These are phyloP conservation scores for Penicillium robsamsonii DNA, from an alignment of 495 filamentous ascomycete species.

Conservation along the genomic window DNA sequence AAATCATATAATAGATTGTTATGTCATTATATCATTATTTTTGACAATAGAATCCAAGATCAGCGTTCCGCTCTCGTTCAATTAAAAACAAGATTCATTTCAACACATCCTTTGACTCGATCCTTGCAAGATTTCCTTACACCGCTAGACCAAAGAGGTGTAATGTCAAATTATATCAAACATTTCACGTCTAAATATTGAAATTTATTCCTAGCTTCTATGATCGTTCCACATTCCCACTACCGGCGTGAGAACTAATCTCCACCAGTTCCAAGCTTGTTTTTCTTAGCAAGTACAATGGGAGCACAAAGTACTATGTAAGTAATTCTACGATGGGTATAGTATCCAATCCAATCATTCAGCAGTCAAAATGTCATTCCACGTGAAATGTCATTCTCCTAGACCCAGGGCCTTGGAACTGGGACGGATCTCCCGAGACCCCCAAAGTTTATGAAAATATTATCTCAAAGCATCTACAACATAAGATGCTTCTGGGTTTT, in stretches of 20 bases:
- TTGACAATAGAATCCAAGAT: neutral
- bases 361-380: constrained; percentile 14
- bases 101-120: neutral
- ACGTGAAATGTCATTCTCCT: constrained; percentile 20
- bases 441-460: constrained; percentile 16
- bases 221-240: neutral
- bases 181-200: neutral
- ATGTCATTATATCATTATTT: neutral
- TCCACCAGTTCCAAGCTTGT: neutral
- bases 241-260: neutral
- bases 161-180: neutral
- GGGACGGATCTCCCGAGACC: constrained; percentile 32
- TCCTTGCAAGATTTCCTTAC: neutral
- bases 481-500: constrained; percentile 9
- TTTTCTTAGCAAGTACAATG: neutral
- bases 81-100: neutral
- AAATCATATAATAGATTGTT: neutral
- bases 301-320: neutral
- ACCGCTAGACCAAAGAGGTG: neutral
- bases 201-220: neutral
- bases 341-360: neutral
- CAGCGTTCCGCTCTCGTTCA: neutral
- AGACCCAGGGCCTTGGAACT: constrained; percentile 22
- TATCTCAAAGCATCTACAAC: constrained; percentile 2
- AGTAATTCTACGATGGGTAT: neutral